Conservation (phyloP, 2,329 filamentous ascomycete species). For the Neofusicoccum umdonicola region DNA sequence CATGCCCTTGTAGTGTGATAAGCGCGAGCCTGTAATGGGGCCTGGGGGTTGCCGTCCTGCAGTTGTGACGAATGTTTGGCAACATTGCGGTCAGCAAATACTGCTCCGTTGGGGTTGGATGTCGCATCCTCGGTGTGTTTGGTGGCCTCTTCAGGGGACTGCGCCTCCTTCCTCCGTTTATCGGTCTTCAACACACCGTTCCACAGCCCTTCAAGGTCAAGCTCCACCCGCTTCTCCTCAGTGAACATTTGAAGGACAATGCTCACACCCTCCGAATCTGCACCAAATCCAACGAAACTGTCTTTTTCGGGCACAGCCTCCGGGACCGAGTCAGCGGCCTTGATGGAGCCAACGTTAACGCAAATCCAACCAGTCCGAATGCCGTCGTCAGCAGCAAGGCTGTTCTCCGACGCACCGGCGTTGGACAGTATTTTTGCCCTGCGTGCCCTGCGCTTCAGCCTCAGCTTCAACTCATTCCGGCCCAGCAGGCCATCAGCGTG, state of each 20-base stretch:
- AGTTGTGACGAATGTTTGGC: constrained; percentile 13
- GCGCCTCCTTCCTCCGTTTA: constrained; percentile 36
- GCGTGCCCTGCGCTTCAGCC: constrained; percentile 75
- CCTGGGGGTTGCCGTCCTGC: neutral
- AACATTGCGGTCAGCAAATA: neutral
- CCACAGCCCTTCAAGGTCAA: constrained; percentile 67
- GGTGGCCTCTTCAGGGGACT: constrained; percentile 28
- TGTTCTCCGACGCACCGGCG: constrained; percentile 57
- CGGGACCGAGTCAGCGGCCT: constrained; percentile 43
- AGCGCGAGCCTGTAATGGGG: constrained; percentile 3
- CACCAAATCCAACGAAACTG: constrained; percentile 75
- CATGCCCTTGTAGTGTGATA: neutral
- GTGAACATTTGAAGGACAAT: constrained; percentile 72
- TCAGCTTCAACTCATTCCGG: constrained; percentile 86
- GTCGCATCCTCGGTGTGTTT: constrained; percentile 19
- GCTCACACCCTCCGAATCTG: constrained; percentile 54
- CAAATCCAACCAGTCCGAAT: constrained; percentile 95
- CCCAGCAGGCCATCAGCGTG: constrained; percentile 86
- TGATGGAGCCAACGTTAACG: constrained; percentile 76
- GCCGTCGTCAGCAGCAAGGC: constrained; percentile 71
- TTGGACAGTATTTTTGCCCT: constrained; percentile 77
- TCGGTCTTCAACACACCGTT: constrained; percentile 45
- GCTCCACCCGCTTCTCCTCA: constrained; percentile 65
- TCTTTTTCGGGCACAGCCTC: constrained; percentile 29
- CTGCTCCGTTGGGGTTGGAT: constrained; percentile 5